A percentile compares a stretch with the other conserved stretches of the same genome.
Evolutionary conservation across 2,329 filamentous ascomycete genomes (phyloP).

Genomic region (Fusarium nygamai): DNA sequence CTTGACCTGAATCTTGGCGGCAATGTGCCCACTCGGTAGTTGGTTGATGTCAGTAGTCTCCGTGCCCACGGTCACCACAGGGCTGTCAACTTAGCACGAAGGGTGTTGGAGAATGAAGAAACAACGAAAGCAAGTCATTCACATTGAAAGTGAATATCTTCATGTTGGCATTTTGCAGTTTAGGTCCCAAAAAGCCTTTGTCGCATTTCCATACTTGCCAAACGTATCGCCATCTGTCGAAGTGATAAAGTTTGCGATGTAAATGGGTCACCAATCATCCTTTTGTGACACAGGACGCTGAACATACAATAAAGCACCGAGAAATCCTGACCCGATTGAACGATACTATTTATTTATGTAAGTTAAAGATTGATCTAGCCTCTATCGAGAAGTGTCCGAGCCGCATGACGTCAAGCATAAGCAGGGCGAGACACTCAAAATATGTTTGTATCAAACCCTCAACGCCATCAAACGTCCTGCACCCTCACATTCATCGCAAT

Average conservation of each 20-base stretch:
- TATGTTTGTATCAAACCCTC: neutral
- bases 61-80: neutral
- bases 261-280: neutral
- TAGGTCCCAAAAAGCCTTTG: too few species aligned
- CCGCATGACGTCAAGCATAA: conserved; percentile 8
- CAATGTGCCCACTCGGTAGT: neutral
- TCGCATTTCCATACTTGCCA: neutral
- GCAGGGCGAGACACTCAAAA: neutral
- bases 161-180: too few species aligned
- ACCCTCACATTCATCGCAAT: neutral
- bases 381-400: neutral
- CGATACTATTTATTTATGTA: neutral
- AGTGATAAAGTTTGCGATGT: neutral
- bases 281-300: neutral
- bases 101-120: neutral
- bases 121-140: too few species aligned
- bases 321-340: neutral
- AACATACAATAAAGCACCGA: neutral
- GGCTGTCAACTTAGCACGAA: neutral
- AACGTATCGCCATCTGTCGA: neutral
- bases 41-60: neutral
- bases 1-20: too few species aligned
- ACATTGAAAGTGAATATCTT: too few species aligned
- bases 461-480: neutral
- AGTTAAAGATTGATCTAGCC: neutral